Evolutionary conservation across 169 alveolate species (phyloP), one percentile per base, ranked within the genome.

Genomic region (Eimeria brunetti): DNA sequence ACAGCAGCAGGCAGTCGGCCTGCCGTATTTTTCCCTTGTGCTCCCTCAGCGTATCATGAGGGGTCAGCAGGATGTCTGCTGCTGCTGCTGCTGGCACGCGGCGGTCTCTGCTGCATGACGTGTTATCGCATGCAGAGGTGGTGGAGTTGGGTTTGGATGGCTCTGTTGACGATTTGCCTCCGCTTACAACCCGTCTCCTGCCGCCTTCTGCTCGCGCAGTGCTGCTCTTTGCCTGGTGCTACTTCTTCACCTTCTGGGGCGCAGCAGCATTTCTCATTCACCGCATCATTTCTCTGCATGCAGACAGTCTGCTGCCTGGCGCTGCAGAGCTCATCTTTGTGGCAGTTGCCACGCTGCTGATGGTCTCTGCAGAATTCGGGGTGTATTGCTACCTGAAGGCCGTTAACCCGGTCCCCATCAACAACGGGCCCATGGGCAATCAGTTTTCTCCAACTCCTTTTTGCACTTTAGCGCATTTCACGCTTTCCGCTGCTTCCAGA

Each of bases 21-120:
- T 73, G 83, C 83, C 83, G 83, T 73, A 22, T 36, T 73, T 33
- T 49, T 33, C 44, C 56, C 83, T 2, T 73, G 83, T 20, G 3
- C 8, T 73, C 24, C n/a, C 56, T 16, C 83, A 14, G 51, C 33
- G 24, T 78, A 81, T 18, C 69, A 53, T 53, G 71, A 46, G 53
- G 89, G 38, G 71, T 27, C 73, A 18, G 46, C 89, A 81, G 71
- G 44, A 81, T 81, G 89, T 49, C 73, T 46, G 7, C 71, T 81
- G 73, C 89, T 81, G 88, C 60, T 46, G 81, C 81, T n/a, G 86
- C 86, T 44, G 89, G 69, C n/a, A 49, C 89, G 38, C 67, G 89
- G 89, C 89, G 89, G 53, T 81, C 89, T 6, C 62, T 81, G 64
- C 89, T 81, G 89, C 89, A 81, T 73, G 89, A 81, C 14, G 89